phyloP scores from a whole-genome alignment of 1,139 yeast genomes.

The Saccharomyces hybrid region DNA sequence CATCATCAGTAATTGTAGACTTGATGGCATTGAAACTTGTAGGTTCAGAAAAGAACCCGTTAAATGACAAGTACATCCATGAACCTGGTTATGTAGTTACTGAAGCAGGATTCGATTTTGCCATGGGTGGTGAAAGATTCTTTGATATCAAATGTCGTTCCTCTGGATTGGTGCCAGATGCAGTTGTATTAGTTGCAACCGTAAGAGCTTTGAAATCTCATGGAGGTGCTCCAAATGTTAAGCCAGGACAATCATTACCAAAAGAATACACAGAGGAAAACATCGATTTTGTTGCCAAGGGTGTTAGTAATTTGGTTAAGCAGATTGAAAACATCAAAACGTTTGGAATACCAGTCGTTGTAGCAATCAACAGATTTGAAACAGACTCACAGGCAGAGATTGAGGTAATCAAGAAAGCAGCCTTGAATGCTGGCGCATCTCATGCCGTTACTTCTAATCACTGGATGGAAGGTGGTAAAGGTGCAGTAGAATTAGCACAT shows the following conservation, averaged over 20 bases:
- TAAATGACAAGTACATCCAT: slow-evolving; percentile 42
- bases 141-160: slow-evolving; percentile 93
- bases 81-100: slow-evolving; percentile 89
- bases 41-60: slow-evolving; percentile 36
- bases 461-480: slow-evolving; percentile 97
- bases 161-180: slow-evolving; percentile 85
- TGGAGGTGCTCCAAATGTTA: slow-evolving; percentile 98
- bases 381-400: slow-evolving; percentile 81
- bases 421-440: slow-evolving; percentile 87
- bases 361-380: slow-evolving; percentile 89
- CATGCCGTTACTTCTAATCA: slow-evolving; percentile 94
- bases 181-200: slow-evolving; percentile 92
- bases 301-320: slow-evolving; percentile 85
- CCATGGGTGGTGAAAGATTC: slow-evolving; percentile 99
- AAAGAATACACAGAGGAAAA: slow-evolving; percentile 80
- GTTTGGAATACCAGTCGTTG: slow-evolving; percentile 90
- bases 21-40: slow-evolving; percentile 60
- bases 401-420: slow-evolving; percentile 72
- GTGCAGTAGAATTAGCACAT: slow-evolving; percentile 81
- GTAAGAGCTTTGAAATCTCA: slow-evolving; percentile 95
- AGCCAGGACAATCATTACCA: slow-evolving; percentile 90
- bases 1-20: slow-evolving; percentile 75
- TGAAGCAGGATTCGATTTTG: slow-evolving; percentile 97
- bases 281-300: slow-evolving; percentile 70
- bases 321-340: slow-evolving; percentile 81